A percentile compares a stretch with the other conserved stretches of the same genome.
phyloP scores from a whole-genome alignment of 1,284 basidiomycete genomes.

The Ustilago tritici region DNA sequence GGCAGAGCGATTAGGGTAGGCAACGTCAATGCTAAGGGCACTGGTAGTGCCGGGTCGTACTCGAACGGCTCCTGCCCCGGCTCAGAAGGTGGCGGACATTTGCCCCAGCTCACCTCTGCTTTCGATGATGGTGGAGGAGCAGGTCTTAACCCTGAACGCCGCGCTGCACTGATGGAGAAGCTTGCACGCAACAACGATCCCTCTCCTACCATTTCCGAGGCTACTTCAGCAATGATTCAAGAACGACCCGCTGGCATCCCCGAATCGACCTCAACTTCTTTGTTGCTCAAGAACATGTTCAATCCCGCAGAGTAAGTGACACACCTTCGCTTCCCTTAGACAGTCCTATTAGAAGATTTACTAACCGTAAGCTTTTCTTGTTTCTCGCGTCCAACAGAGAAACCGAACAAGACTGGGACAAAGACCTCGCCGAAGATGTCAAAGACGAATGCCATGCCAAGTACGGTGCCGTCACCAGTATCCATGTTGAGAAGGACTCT shows the following conservation, averaged over 20 bases:
- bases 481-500: slow-evolving; percentile 94
- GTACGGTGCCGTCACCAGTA: slow-evolving; percentile 86
- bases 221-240: slow-evolving; percentile 10
- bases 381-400: slow-evolving; percentile 72
- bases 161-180: slow-evolving; percentile 67
- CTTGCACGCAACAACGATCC: slow-evolving; percentile 59
- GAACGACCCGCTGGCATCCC: slow-evolving; percentile 75
- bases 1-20: slow-evolving; percentile 77
- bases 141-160: slow-evolving; percentile 61
- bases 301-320: slow-evolving; percentile 80
- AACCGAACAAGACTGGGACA: slow-evolving; percentile 95
- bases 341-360: background rate
- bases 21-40: slow-evolving; percentile 59
- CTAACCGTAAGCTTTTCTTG: background rate
- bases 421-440: slow-evolving; percentile 93
- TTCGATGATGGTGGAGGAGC: slow-evolving; percentile 67
- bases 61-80: slow-evolving; percentile 13
- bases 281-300: slow-evolving; percentile 93
- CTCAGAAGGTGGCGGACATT: slow-evolving; percentile 38
- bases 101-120: slow-evolving; percentile 53
- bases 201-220: slow-evolving; percentile 16
- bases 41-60: slow-evolving; percentile 22
- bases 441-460: slow-evolving; percentile 91
- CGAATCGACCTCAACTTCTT: slow-evolving; percentile 41
- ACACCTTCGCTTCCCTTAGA: background rate